These are phyloP conservation scores for Thymus mandschuricus DNA, from an alignment of 257 asterid genomes.

Conservation along the genomic window DNA sequence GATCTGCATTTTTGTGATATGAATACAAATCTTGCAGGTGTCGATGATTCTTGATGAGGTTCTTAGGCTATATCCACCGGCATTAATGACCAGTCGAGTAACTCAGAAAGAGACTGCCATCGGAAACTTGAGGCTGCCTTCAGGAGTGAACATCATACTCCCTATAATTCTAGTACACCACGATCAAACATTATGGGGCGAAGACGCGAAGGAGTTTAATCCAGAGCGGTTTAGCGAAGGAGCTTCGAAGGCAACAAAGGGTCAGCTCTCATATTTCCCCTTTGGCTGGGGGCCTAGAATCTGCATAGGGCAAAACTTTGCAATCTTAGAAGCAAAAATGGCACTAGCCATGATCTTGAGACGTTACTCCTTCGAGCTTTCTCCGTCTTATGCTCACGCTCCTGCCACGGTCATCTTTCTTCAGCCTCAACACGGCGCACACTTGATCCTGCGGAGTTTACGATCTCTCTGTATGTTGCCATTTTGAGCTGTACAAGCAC, in stretches of 20 bases:
- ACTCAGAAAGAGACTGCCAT: conserved; percentile 33
- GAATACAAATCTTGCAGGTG: conserved; percentile 36
- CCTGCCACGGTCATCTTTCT: conserved; percentile 31
- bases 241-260: conserved; percentile 41
- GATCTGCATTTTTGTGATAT: not conserved
- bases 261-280: conserved; percentile 38
- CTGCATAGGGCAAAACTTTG: conserved; percentile 63
- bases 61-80: conserved; percentile 56
- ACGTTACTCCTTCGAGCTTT: conserved; percentile 47
- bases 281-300: conserved; percentile 59
- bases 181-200: conserved; percentile 52
- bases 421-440: conserved; percentile 58
- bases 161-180: conserved; percentile 47
- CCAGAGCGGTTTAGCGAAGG: conserved; percentile 59
- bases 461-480: no score
- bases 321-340: conserved; percentile 58
- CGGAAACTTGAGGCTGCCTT: conserved; percentile 43
- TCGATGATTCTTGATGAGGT: conserved; percentile 62
- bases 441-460: conserved; percentile 28
- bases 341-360: conserved; percentile 49
- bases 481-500: no score
- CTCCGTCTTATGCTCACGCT: conserved; percentile 61
- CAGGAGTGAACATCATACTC: conserved; percentile 41
- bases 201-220: conserved; percentile 59
- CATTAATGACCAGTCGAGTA: conserved; percentile 18